Evolutionary conservation across 1,284 basidiomycete genomes (phyloP).

Genomic region (Cutaneotrichosporon cavernicola): DNA sequence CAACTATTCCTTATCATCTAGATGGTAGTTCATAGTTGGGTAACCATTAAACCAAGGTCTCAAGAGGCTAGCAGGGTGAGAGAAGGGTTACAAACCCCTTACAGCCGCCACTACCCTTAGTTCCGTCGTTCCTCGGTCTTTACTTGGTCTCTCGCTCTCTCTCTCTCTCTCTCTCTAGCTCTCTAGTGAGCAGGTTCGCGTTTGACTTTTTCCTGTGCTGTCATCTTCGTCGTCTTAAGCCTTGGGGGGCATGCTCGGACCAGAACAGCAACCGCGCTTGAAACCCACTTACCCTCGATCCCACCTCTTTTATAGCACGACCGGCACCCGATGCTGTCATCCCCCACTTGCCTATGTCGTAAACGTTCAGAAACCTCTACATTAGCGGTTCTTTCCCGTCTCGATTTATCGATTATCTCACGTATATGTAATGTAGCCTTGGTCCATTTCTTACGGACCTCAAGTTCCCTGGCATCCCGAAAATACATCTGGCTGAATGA

Average conservation of each 20-base stretch:
- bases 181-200: not conserved
- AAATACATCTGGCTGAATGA: not conserved
- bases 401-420: not conserved
- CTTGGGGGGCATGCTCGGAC: not conserved
- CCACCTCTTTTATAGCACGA: not conserved
- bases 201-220: not conserved
- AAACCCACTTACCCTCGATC: not conserved
- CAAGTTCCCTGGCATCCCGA: not conserved
- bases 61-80: not conserved
- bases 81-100: not conserved
- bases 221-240: not conserved
- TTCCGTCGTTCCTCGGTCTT: not conserved
- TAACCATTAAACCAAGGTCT: not conserved
- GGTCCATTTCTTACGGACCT: not conserved
- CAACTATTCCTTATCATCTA: too few relatives aligned
- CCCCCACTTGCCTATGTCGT: not conserved
- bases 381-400: not conserved
- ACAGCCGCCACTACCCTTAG: not conserved
- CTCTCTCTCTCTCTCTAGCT: not conserved
- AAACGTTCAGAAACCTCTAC: not conserved
- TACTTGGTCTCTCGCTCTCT: not conserved
- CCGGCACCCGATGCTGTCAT: not conserved
- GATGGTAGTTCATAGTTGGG: too few relatives aligned
- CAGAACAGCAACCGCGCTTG: not conserved
- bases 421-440: not conserved